These are phyloP conservation scores for Basidiobolus heterosporus DNA, from an alignment of 371 early-diverging fungal species.

Conservation along the genomic window DNA sequence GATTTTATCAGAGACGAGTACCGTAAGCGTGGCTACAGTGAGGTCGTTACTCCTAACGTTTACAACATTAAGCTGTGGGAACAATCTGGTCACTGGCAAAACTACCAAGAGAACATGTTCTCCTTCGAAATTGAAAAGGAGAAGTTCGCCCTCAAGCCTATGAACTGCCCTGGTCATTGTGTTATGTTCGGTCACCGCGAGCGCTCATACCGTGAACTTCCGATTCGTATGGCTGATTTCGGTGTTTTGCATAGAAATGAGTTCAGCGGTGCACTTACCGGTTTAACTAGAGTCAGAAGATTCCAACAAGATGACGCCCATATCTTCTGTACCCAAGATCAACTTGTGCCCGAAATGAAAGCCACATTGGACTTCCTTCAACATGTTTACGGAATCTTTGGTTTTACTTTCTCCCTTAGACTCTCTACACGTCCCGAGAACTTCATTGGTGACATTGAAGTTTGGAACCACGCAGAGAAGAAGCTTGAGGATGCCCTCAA, in stretches of 20 bases:
- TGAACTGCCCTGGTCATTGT: slow-evolving; percentile 98
- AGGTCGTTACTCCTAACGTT: slow-evolving; percentile 92
- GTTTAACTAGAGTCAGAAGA: slow-evolving; percentile 82
- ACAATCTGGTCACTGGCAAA: slow-evolving; percentile 86
- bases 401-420: slow-evolving; percentile 72
- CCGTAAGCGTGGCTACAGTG: slow-evolving; percentile 73
- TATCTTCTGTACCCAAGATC: slow-evolving; percentile 75
- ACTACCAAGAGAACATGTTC: slow-evolving; percentile 94
- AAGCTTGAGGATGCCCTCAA: slow-evolving; percentile 65
- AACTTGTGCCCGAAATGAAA: slow-evolving; percentile 63
- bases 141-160: slow-evolving; percentile 80
- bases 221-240: slow-evolving; percentile 86
- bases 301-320: slow-evolving; percentile 98
- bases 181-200: slow-evolving; percentile 69
- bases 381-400: slow-evolving; percentile 78
- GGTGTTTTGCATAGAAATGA: slow-evolving; percentile 89
- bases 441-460: slow-evolving; percentile 81
- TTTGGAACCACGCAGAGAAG: slow-evolving; percentile 93
- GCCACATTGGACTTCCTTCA: slow-evolving; percentile 66
- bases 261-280: slow-evolving; percentile 80
- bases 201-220: slow-evolving; percentile 82
- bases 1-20: slow-evolving; percentile 54
- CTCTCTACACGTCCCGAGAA: slow-evolving; percentile 97
- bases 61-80: slow-evolving; percentile 92
- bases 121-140: slow-evolving; percentile 63